Evolutionary conservation across 2,329 filamentous ascomycete species (phyloP), one percentile per base, ranked within the genome.

Genomic region (Rasamsonia emersonii): DNA sequence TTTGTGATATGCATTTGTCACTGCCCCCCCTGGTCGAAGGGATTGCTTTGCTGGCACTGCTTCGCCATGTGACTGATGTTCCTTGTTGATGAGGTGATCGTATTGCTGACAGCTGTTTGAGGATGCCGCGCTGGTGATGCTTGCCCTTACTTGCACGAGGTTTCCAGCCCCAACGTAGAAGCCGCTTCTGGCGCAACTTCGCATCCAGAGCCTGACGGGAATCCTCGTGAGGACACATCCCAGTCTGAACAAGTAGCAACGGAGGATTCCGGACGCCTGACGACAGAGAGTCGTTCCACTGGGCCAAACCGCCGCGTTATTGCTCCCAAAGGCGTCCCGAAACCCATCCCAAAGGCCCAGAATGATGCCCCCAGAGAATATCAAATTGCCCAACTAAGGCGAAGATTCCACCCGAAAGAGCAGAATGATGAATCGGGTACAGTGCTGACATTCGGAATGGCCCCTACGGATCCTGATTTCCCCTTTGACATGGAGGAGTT

Each of bases 391-490:
- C 84, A 91, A 62, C 61, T 89, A 39, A 70, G 75, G 46, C 73
- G 75, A 41, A 73, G 84, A 19, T 89, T 76, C 54, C 59, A 58
- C 33, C 70, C 71, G 9, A 54, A 59, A 28, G 67, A 73, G 41
- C 53, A 51, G 26, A 50, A 57, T 18, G 53, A 58, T 39, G 47
- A 70, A 38, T 68, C 71, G 29, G 66, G 65, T 3, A 75, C 73
- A 0, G 67, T 71, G 10, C 57, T 88, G 23, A 59, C 65, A 7
- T 83, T 89, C 55, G 73, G 67, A 31, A 60, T 91, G 39, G 61
- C 60, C 9, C 84, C 84, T 4, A 86, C 83, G 4, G 84, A 91
- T 51, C 84, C 84, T 0, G 84, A 91, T 49, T 89, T 91, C 47
- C 81, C 84, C 1, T 89, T 84, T 54, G 81, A 86, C 39, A 64